Conservation (phyloP, 441 rosid species). For the Manihot esculenta region DNA sequence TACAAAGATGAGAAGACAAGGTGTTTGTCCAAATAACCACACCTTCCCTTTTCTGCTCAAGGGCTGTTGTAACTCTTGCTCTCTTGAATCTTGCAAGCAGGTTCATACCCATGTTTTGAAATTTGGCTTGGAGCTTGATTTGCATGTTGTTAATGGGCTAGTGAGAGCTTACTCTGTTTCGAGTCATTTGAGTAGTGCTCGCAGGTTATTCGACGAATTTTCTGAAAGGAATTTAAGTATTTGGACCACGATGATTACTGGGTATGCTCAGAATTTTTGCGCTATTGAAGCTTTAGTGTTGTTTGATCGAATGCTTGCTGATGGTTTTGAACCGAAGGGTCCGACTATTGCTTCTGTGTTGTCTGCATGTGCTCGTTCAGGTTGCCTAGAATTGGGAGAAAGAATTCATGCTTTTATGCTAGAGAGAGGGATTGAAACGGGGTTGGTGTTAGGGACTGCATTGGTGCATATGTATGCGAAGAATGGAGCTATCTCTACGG, state of each 20-base stretch:
- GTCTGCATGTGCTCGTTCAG: slow-evolving; percentile 10
- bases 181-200: neutral
- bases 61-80: slow-evolving; percentile 4
- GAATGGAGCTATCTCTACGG: slow-evolving; percentile 10
- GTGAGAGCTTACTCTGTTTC: neutral
- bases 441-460: slow-evolving; percentile 12
- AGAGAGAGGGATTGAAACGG: slow-evolving; percentile 8
- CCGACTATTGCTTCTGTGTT: slow-evolving; percentile 12
- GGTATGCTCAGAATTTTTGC: slow-evolving; percentile 14
- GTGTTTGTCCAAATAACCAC: neutral
- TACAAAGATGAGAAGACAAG: neutral
- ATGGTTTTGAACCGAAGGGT: slow-evolving; percentile 13
- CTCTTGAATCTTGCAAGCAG: slow-evolving; percentile 1
- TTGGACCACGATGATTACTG: slow-evolving; percentile 16
- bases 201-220: slow-evolving; percentile 3
- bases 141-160: slow-evolving; percentile 7
- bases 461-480: slow-evolving; percentile 14
- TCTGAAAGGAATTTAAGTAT: slow-evolving; percentile 4
- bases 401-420: slow-evolving; percentile 13
- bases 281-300: slow-evolving; percentile 7
- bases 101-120: slow-evolving; percentile 14
- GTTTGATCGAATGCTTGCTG: slow-evolving; percentile 10
- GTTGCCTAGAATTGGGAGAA: slow-evolving; percentile 13
- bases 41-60: slow-evolving; percentile 11
- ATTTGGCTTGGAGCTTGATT: slow-evolving; percentile 1